Conservation (phyloP, 371 early-diverging fungal genomes). For the Choanephora cucurbitarum region DNA sequence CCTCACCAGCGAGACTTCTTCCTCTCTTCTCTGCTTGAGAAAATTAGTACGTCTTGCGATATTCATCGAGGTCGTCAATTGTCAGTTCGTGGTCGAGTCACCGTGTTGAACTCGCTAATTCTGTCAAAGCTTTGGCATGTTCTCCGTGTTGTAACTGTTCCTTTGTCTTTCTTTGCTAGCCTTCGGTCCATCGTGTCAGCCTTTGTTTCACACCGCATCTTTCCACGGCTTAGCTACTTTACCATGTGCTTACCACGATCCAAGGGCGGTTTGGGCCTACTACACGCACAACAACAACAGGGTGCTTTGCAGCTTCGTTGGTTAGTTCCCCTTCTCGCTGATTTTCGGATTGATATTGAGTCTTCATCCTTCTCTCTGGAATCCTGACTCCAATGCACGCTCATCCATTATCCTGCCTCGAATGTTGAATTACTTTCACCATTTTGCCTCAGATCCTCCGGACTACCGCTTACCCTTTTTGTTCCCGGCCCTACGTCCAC, state of each 20-base stretch:
- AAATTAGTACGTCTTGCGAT: conserved; percentile 1
- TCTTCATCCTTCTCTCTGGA: neutral
- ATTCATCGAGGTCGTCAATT: conserved; percentile 8
- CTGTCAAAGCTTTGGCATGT: conserved; percentile 31
- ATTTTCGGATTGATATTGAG: neutral
- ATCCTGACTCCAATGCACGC: too few relatives aligned
- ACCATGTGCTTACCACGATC: neutral
- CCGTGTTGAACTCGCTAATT: conserved; percentile 19
- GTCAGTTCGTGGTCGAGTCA: conserved; percentile 21
- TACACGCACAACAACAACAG: neutral
- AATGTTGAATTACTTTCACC: too few relatives aligned
- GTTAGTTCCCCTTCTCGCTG: neutral
- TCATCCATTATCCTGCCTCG: too few relatives aligned
- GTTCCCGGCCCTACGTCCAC: too few relatives aligned
- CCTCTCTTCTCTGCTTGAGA: conserved; percentile 8
- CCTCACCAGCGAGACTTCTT: conserved; percentile 9
- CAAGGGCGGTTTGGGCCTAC: conserved; percentile 8
- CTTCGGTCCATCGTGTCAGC: neutral
- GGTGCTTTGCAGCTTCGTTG: neutral
- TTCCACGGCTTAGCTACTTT: neutral
- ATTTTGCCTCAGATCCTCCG: too few relatives aligned
- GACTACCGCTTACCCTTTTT: too few relatives aligned
- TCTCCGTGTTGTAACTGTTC: conserved; percentile 6
- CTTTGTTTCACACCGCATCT: conserved; percentile 8
- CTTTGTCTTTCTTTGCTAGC: neutral